Evolutionary conservation across 2,329 filamentous ascomycete species (phyloP).

Genomic region (Graphilbum sp.): DNA sequence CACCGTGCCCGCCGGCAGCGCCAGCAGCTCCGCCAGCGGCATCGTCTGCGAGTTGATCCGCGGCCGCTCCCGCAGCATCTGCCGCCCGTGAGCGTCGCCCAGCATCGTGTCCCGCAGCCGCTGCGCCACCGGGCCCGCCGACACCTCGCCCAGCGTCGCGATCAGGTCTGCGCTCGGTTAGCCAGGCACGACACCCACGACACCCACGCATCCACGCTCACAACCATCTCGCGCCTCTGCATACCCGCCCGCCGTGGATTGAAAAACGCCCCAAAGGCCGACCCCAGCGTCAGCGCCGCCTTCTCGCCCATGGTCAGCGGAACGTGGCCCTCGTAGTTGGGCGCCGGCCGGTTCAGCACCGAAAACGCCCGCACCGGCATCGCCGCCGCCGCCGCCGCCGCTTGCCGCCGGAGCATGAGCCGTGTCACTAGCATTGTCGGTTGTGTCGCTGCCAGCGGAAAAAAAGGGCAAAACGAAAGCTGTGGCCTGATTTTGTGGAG

Average conservation of each 20-base stretch:
- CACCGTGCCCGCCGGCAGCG: constrained; percentile 55
- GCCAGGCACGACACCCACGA: neutral
- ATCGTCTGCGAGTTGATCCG: constrained; percentile 67
- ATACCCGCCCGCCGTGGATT: constrained; percentile 68
- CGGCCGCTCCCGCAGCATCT: constrained; percentile 79
- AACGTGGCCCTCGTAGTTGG: constrained; percentile 85
- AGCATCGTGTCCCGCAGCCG: constrained; percentile 90
- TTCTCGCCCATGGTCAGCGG: constrained; percentile 70
- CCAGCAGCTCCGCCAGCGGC: constrained; percentile 50
- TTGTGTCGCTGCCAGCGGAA: too few species aligned
- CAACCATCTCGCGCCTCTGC: too few species aligned
- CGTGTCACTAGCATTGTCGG: too few species aligned
- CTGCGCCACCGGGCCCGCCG: constrained; percentile 84
- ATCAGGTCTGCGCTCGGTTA: constrained; percentile 54
- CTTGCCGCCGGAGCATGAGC: too few species aligned
- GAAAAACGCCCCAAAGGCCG: constrained; percentile 45
- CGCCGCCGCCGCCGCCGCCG: too few species aligned
- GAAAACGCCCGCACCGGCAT: constrained; percentile 40
- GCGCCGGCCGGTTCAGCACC: constrained; percentile 65
- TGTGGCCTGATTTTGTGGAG: too few species aligned
- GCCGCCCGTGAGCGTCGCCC: constrained; percentile 61
- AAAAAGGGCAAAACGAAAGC: too few species aligned
- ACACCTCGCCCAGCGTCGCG: constrained; percentile 84
- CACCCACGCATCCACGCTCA: too few species aligned
- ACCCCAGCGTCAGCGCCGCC: constrained; percentile 49